Evolutionary conservation across 2,329 filamentous ascomycete species (phyloP).

Genomic region (Aspergillus transmontanensis): DNA sequence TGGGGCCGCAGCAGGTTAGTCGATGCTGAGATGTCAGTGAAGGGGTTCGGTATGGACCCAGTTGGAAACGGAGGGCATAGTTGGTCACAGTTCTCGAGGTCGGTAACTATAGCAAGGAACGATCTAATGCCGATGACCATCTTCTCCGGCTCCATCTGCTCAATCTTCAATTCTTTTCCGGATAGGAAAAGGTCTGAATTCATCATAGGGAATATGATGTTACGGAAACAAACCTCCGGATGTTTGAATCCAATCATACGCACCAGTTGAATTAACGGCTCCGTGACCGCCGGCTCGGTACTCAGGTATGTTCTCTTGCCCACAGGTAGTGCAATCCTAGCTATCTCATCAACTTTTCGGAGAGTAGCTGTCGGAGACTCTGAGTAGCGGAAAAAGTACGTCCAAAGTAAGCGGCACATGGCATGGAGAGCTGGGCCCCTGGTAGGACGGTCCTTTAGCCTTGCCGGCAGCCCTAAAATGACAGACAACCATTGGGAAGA

Average conservation of each 20-base stretch:
- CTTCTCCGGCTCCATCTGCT: constrained; percentile 91
- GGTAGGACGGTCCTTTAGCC: constrained; percentile 79
- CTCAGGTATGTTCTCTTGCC: constrained; percentile 80
- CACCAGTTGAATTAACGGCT: constrained; percentile 90
- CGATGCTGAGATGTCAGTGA: constrained; percentile 40
- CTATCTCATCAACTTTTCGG: constrained; percentile 86
- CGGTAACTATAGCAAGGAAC: constrained; percentile 89
- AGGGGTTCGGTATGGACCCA: constrained; percentile 49
- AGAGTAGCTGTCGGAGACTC: constrained; percentile 69
- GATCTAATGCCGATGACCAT: constrained; percentile 97
- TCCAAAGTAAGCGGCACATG: constrained; percentile 89
- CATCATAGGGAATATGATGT: constrained; percentile 91
- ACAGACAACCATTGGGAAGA: constrained; percentile 83
- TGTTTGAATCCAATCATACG: constrained; percentile 92
- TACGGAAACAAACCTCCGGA: constrained; percentile 89
- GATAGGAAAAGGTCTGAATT: constrained; percentile 86
- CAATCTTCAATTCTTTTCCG: constrained; percentile 77
- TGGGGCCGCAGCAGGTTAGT: constrained; percentile 39
- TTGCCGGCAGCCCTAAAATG: constrained; percentile 74
- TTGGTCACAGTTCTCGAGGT: constrained; percentile 81
- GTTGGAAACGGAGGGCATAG: constrained; percentile 82
- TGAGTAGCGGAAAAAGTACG: constrained; percentile 82
- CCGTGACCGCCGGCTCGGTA: constrained; percentile 79
- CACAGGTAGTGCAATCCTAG: constrained; percentile 78
- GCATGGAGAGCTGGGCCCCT: constrained; percentile 83